Conservation (phyloP, 75 land plant genomes). For the Picea glauca region DNA sequence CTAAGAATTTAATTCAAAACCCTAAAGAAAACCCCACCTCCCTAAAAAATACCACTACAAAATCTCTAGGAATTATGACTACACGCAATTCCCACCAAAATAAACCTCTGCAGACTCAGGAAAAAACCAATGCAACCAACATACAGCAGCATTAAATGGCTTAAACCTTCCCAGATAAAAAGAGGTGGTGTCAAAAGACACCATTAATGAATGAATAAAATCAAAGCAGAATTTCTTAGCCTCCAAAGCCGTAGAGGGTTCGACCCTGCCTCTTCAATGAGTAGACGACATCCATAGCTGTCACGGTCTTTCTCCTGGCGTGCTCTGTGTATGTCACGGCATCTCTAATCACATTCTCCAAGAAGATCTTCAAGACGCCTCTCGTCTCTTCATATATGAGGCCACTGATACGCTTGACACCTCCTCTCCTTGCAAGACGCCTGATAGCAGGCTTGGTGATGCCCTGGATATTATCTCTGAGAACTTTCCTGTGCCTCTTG, state of each 20-base stretch:
- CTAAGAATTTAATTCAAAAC: too few relatives aligned
- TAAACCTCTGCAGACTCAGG: too few relatives aligned
- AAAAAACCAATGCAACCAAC: too few relatives aligned
- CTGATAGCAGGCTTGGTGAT: constrained; percentile 6
- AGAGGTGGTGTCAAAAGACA: too few relatives aligned
- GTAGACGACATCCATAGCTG: constrained; percentile 36
- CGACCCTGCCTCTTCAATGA: constrained; percentile 25
- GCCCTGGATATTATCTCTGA: background rate
- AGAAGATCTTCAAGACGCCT: constrained; percentile 13
- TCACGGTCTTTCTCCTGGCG: constrained; percentile 5
- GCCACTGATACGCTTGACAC: background rate
- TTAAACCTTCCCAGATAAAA: too few relatives aligned
- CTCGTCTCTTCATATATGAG: constrained; percentile 10
- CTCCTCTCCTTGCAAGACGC: constrained; percentile 6
- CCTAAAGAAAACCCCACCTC: too few relatives aligned
- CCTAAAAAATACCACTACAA: too few relatives aligned
- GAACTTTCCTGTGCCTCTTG: constrained; percentile 14
- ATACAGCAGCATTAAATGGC: too few relatives aligned
- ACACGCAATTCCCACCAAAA: too few relatives aligned
- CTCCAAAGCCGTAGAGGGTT: constrained; percentile 12
- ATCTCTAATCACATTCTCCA: constrained; percentile 19
- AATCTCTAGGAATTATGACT: too few relatives aligned
- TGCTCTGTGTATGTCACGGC: constrained; percentile 30
- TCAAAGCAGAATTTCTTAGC: background rate
- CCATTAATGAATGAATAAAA: too few relatives aligned